phyloP scores from a whole-genome alignment of 148 eudicot genomes.

The Silene conica region DNA sequence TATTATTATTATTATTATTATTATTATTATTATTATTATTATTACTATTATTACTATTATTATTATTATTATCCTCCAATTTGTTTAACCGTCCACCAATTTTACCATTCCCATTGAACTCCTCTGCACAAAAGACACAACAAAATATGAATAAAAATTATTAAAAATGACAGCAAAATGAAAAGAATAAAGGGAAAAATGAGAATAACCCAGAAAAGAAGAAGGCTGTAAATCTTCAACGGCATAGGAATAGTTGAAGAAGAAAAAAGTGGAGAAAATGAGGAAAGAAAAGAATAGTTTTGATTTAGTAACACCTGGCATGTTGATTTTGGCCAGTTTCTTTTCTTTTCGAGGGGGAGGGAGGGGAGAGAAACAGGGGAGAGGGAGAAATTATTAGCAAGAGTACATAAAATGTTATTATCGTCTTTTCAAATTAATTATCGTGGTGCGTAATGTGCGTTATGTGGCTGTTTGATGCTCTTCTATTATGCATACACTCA shows the following conservation, averaged over 20 bases:
- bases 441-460: neutral
- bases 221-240: slow-evolving; percentile 13
- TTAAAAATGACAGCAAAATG: neutral
- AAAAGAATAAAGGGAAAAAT: neutral
- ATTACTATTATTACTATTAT: too few species aligned
- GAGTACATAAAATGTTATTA: neutral
- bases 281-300: neutral
- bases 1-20: too few species aligned
- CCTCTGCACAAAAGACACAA: slow-evolving; percentile 7
- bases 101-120: neutral
- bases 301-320: neutral
- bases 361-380: neutral
- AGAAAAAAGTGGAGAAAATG: slow-evolving; percentile 3
- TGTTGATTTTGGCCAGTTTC: neutral
- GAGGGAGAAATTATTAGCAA: neutral
- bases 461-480: neutral
- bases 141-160: neutral
- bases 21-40: too few species aligned
- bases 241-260: slow-evolving; percentile 14
- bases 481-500: neutral
- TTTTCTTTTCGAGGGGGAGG: too few species aligned
- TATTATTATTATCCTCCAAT: too few species aligned
- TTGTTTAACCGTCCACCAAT: neutral
- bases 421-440: neutral
- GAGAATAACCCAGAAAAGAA: slow-evolving; percentile 21